A percentile compares a stretch with the other conserved stretches of the same genome.
These are phyloP conservation scores for Amesomyces nigricolor DNA, from an alignment of 2,329 filamentous ascomycete species.

Conservation along the genomic window DNA sequence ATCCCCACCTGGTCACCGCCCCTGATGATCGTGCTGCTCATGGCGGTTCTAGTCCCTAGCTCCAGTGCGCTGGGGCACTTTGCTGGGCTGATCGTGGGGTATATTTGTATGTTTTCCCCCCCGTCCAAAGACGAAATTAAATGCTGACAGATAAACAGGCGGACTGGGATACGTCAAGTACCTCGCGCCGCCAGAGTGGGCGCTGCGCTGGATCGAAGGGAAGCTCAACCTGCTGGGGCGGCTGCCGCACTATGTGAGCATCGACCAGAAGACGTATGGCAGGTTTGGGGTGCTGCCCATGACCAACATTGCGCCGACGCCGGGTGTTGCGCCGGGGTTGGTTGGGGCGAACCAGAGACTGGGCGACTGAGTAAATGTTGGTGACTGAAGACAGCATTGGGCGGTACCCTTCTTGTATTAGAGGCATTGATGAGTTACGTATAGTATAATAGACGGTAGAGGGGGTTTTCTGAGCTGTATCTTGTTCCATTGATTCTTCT, in stretches of 20 bases:
- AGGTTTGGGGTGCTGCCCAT: constrained; percentile 82
- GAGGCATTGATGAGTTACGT: constrained; percentile 3
- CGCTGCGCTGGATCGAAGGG: constrained; percentile 79
- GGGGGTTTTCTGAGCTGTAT: not conserved
- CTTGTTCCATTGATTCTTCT: not conserved
- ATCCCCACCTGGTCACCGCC: constrained; percentile 93
- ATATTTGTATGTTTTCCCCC: constrained; percentile 61
- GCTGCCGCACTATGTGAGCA: constrained; percentile 85
- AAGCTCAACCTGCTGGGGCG: constrained; percentile 80
- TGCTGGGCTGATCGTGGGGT: constrained; percentile 77
- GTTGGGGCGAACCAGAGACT: constrained; percentile 62
- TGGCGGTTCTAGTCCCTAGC: constrained; percentile 70
- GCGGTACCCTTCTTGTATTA: not conserved
- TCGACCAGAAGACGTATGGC: constrained; percentile 94
- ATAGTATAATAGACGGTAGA: constrained; percentile 6
- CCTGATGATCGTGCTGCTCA: constrained; percentile 67
- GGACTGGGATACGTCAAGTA: constrained; percentile 86
- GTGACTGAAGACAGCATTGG: not conserved
- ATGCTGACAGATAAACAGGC: constrained; percentile 43
- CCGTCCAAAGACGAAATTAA: not conserved
- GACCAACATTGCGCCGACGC: constrained; percentile 33
- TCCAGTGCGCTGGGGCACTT: constrained; percentile 84
- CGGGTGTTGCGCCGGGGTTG: constrained; percentile 52
- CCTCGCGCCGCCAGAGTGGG: constrained; percentile 82
- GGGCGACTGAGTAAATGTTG: constrained; percentile 49